These are phyloP conservation scores for Pichia cactophila DNA, from an alignment of 1,139 yeast genomes.

Conservation along the genomic window DNA sequence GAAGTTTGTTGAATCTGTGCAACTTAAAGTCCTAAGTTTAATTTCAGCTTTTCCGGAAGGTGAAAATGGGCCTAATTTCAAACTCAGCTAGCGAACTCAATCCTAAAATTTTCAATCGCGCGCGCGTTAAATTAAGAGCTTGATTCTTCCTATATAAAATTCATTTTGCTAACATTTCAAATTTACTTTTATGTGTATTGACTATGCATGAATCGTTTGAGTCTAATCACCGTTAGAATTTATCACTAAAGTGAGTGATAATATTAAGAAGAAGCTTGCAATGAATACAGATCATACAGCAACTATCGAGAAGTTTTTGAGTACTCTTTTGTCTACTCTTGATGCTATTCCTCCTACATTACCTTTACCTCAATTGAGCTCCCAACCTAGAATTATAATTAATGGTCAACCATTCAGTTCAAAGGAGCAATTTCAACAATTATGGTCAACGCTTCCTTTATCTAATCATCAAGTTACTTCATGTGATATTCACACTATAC, in stretches of 20 bases:
- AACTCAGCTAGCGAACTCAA: no score
- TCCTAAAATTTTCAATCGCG: no score
- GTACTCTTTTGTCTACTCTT: slow-evolving; percentile 21
- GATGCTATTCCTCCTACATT: slow-evolving; percentile 19
- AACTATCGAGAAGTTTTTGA: slow-evolving; percentile 22
- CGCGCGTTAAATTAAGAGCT: no score
- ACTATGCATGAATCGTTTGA: no score
- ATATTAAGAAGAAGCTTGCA: no score
- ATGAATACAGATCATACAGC: slow-evolving; percentile 18
- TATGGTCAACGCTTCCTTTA: slow-evolving; percentile 55
- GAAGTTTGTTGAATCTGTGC: no score
- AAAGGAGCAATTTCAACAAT: slow-evolving; percentile 51
- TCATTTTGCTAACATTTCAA: no score
- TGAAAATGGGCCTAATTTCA: no score
- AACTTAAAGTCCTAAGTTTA: neutral
- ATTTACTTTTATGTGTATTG: no score
- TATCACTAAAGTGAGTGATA: no score
- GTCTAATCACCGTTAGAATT: no score
- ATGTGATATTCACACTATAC: slow-evolving; percentile 63
- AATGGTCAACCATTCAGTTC: slow-evolving; percentile 63
- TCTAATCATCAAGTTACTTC: slow-evolving; percentile 58
- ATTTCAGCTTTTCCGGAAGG: neutral
- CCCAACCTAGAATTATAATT: slow-evolving; percentile 48
- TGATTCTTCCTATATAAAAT: no score
- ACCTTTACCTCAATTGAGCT: slow-evolving; percentile 34